A percentile compares a stretch with the other conserved stretches of the same genome.
Conservation (phyloP, 2,329 filamentous ascomycete species). For the Talaromyces sp. region DNA sequence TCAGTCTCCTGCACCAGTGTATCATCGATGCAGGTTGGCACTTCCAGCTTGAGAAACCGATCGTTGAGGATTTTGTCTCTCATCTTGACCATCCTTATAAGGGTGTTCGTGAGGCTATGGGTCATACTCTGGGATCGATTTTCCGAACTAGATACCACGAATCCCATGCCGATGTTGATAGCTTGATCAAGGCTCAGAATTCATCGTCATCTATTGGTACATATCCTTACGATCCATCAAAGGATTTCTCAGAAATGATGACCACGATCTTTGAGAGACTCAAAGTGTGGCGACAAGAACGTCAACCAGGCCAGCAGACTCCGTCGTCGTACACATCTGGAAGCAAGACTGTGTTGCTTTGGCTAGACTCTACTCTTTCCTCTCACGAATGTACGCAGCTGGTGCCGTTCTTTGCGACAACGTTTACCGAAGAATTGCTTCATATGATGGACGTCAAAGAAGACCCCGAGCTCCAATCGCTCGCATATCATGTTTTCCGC, state of each 20-base stretch:
- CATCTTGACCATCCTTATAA: slow-evolving; percentile 98
- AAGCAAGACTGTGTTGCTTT: slow-evolving; percentile 90
- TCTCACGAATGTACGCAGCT: slow-evolving; percentile 91
- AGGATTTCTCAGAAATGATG: slow-evolving; percentile 68
- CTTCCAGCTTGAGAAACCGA: slow-evolving; percentile 83
- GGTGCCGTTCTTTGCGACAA: slow-evolving; percentile 80
- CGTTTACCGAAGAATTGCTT: slow-evolving; percentile 85
- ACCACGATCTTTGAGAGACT: slow-evolving; percentile 70
- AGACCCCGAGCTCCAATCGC: slow-evolving; percentile 86
- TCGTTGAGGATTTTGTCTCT: slow-evolving; percentile 78
- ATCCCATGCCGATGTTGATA: slow-evolving; percentile 74
- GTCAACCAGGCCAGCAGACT: slow-evolving; percentile 81
- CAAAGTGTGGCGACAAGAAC: slow-evolving; percentile 80
- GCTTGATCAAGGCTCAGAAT: slow-evolving; percentile 73
- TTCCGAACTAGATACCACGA: slow-evolving; percentile 92
- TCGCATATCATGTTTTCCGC: slow-evolving; percentile 95
- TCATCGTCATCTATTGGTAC: slow-evolving; percentile 74
- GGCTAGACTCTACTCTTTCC: slow-evolving; percentile 86
- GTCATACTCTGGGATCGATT: slow-evolving; percentile 78
- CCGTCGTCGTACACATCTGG: slow-evolving; percentile 92
- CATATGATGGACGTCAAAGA: slow-evolving; percentile 99
- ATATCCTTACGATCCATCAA: slow-evolving; percentile 71
- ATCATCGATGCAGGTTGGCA: slow-evolving; percentile 92
- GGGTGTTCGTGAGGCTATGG: slow-evolving; percentile 90
- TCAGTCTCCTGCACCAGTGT: slow-evolving; percentile 81